phyloP scores from a whole-genome alignment of 345 rosid genomes.

The Euphorbia peplus region DNA sequence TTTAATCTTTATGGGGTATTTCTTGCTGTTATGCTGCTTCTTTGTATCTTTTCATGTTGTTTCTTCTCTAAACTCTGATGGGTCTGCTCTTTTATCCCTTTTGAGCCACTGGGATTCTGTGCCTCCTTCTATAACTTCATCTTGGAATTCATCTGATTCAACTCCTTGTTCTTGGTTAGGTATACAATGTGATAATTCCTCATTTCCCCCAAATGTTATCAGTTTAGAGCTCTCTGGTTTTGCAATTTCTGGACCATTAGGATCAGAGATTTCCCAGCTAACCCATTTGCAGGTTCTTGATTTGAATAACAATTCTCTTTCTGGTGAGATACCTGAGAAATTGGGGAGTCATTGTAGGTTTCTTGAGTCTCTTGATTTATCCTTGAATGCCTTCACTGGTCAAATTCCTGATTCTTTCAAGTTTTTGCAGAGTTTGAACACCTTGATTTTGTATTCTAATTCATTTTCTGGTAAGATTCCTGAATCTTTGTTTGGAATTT shows the following conservation, averaged over 20 bases:
- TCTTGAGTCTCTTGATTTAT: constrained; percentile 54
- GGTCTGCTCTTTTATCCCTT: constrained; percentile 50
- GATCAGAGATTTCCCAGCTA: constrained; percentile 50
- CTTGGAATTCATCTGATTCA: constrained; percentile 54
- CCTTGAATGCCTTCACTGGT: constrained; percentile 53
- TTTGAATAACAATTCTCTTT: constrained; percentile 49
- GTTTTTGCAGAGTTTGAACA: constrained; percentile 33
- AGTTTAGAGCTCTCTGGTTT: constrained; percentile 44
- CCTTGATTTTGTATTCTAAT: constrained; percentile 42
- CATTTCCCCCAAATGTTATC: constrained; percentile 22
- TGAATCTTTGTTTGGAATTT: constrained; percentile 44
- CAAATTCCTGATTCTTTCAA: constrained; percentile 39
- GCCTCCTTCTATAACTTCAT: constrained; percentile 39
- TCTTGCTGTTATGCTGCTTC: background rate
- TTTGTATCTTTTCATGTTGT: background rate
- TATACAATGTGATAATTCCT: constrained; percentile 40
- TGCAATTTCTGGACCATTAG: constrained; percentile 53
- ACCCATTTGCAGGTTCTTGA: constrained; percentile 40
- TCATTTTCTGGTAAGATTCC: constrained; percentile 58
- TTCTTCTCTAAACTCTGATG: constrained; percentile 45
- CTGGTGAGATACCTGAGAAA: constrained; percentile 43
- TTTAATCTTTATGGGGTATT: constrained; percentile 21
- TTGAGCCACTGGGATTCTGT: constrained; percentile 39
- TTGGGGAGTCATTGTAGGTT: constrained; percentile 52
- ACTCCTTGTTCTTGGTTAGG: constrained; percentile 66